Evolutionary conservation across 1,139 yeast genomes (phyloP), one percentile per base, ranked within the genome.

Genomic region (Kodamaea suecica): DNA sequence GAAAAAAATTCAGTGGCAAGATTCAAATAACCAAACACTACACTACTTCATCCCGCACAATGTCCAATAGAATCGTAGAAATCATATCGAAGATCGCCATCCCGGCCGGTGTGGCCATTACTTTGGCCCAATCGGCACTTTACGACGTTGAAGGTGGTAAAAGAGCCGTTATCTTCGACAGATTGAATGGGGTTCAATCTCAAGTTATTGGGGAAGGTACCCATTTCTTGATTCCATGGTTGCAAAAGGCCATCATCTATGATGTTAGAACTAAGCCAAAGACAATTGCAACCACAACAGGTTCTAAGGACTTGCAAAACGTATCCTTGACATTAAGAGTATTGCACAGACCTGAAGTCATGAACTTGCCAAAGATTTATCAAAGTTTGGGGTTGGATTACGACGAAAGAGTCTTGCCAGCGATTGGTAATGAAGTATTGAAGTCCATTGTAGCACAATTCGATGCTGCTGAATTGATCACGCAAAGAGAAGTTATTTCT

Each of bases 361-460:
- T 72, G 52, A 76, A 75, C 44, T 73, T 92, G 53, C 96, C 97
- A 17, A 73, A 74, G 14, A 85, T 92, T 46, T 92, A 78, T 69
- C 78, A 97, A 55, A 92, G 98, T 2, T 70, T 92, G 49, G 99
- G 99, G 32, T 71, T 71, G 34, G 97, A 92, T 59, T 92, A 90
- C 61, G 99, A 92, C 60, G 97, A 92, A 65, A 80, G 95, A 50
- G 96, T 92, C 27, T 74, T 92, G 54, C 99, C 99, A 27, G 86
- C 96, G 10, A 87, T 92, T 64, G 95, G 92, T 37, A 94, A 92
- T 57, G 99, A 94, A 63, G 98, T 92, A 39, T 76, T 92, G 59
- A 92, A 92, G 64, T 79, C 95, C 3, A 97, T 94, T 36, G 97
- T 94, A 41, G 98, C 98, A 11, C 98, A 92, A 64, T 92, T 92